Evolutionary conservation across 2,329 filamentous ascomycete species (phyloP).

Genomic region (Beauveria medogensis): DNA sequence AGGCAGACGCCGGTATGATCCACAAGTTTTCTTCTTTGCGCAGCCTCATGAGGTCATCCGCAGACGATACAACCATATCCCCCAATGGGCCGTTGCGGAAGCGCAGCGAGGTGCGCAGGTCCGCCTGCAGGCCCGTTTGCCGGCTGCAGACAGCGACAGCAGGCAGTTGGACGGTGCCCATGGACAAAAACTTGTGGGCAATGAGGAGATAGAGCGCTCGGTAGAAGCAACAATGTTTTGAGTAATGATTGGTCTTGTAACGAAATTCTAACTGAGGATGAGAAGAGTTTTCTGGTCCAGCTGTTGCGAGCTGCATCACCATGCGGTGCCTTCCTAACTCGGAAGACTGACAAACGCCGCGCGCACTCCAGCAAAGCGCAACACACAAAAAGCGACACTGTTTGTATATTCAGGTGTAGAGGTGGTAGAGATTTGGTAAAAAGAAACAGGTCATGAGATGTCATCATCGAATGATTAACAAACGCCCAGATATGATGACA

Average conservation of each 20-base stretch:
- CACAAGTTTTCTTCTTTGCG: conserved; percentile 22
- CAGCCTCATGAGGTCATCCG: conserved; percentile 18
- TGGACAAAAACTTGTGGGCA: neutral
- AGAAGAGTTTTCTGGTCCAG: neutral
- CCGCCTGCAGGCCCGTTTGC: conserved; percentile 18
- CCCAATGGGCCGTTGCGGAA: conserved; percentile 15
- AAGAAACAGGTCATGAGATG: neutral
- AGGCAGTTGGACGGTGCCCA: conserved; percentile 16
- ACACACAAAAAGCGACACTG: neutral
- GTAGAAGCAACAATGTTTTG: neutral
- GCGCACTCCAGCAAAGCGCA: neutral
- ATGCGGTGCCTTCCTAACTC: neutral
- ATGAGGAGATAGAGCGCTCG: neutral
- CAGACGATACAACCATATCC: conserved; percentile 11
- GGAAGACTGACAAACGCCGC: neutral
- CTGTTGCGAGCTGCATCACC: neutral
- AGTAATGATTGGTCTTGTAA: neutral
- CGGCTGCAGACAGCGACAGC: conserved; percentile 17
- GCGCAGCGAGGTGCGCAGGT: conserved; percentile 19
- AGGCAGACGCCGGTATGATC: conserved; percentile 24
- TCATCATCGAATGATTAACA: neutral
- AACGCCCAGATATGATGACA: conserved; percentile 5
- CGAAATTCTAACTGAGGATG: neutral
- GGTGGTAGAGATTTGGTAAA: neutral
- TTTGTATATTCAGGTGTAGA: neutral